Evolutionary conservation across 2,329 filamentous ascomycete species (phyloP).

Genomic region (Lomentospora prolificans): DNA sequence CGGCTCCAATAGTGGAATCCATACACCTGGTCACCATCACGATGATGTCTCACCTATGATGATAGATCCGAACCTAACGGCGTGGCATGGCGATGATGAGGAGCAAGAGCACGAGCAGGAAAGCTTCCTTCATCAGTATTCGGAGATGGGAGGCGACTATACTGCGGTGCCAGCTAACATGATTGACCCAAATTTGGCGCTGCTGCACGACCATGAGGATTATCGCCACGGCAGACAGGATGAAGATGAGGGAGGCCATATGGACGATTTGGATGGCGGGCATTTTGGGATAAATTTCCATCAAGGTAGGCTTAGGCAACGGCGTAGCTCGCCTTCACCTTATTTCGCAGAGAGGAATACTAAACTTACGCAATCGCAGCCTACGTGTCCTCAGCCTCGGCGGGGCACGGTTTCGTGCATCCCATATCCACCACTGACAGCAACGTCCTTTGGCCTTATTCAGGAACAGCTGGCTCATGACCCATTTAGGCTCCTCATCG

Average conservation of each 20-base stretch:
- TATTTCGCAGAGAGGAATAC: constrained; percentile 20
- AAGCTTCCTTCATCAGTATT: constrained; percentile 8
- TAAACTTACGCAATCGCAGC: constrained; percentile 9
- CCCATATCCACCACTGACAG: constrained; percentile 58
- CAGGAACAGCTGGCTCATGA: constrained; percentile 69
- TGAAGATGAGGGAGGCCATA: constrained; percentile 6
- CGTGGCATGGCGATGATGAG: constrained; percentile 2
- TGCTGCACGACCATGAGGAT: constrained; percentile 4
- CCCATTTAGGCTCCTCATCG: constrained; percentile 73
- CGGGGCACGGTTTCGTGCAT: constrained; percentile 42
- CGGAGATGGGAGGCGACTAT: constrained; percentile 7
- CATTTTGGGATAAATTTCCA: constrained; percentile 3
- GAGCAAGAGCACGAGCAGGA: constrained; percentile 5
- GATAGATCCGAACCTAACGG: constrained; percentile 6
- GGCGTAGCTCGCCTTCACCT: constrained; percentile 17
- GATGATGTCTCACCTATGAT: constrained; percentile 6
- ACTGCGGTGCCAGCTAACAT: neutral
- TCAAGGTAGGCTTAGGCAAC: constrained; percentile 6
- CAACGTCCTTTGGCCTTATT: constrained; percentile 62
- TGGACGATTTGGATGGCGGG: constrained; percentile 4
- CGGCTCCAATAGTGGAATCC: neutral
- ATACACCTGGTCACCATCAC: constrained; percentile 1
- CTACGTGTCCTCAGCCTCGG: constrained; percentile 22
- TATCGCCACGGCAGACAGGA: constrained; percentile 4
- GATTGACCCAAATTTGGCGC: constrained; percentile 6